phyloP scores from a whole-genome alignment of 371 early-diverging fungal species.

The Circinella minor region DNA sequence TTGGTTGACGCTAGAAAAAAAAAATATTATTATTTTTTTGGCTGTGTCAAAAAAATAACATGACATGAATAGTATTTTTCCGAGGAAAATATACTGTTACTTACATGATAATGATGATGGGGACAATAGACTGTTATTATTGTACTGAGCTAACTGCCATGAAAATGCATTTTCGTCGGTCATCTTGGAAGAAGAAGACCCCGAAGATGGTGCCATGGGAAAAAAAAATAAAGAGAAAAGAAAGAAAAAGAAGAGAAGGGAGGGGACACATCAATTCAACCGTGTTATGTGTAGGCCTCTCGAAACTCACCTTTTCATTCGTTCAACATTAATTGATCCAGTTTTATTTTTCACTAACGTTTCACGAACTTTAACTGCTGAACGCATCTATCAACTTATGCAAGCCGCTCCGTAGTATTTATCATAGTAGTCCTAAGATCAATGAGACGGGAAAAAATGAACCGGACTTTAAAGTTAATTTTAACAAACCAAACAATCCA shows the following conservation, averaged over 20 bases:
- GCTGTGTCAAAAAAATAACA: neutral
- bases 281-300: neutral
- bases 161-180: neutral
- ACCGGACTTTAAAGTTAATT: neutral
- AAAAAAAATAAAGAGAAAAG: neutral
- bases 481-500: no score
- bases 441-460: no score
- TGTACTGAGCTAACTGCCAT: neutral
- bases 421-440: no score
- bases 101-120: neutral
- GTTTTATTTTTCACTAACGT: neutral
- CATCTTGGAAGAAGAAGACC: neutral
- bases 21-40: no score
- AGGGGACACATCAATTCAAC: no score
- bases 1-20: no score
- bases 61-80: neutral
- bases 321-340: neutral
- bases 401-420: no score
- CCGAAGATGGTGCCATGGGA: slow-evolving; percentile 5
- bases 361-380: neutral
- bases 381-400: no score
- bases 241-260: neutral
- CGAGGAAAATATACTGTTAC: neutral
- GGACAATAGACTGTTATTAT: no score
- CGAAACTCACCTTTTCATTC: neutral